Conservation (phyloP, 345 rosid genomes). For the Cardamine chenopodiifolia region DNA sequence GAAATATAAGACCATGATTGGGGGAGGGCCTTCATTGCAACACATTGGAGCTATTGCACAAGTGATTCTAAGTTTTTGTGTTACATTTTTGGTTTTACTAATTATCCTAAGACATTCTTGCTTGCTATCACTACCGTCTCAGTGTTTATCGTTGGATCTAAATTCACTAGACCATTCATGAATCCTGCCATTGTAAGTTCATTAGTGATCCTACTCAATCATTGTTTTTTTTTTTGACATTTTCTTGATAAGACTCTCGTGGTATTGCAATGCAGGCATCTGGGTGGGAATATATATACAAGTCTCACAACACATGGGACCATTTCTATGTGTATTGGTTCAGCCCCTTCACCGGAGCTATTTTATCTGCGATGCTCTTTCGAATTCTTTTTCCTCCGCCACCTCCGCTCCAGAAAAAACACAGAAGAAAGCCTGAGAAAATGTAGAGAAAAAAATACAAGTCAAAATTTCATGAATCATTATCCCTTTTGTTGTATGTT, state of each 20-base stretch:
- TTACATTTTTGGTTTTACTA: constrained; percentile 67
- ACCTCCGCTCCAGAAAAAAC: constrained; percentile 41
- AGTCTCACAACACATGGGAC: constrained; percentile 85
- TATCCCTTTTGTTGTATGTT: neutral
- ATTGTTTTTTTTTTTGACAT: neutral
- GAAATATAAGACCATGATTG: constrained; percentile 71
- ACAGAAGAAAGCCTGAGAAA: constrained; percentile 62
- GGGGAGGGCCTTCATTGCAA: constrained; percentile 60
- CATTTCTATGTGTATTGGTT: constrained; percentile 93
- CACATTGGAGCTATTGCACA: constrained; percentile 89
- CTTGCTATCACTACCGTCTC: constrained; percentile 68
- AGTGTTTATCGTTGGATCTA: constrained; percentile 60
- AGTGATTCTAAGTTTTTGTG: constrained; percentile 77
- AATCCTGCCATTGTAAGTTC: constrained; percentile 97
- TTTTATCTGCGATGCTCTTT: constrained; percentile 74
- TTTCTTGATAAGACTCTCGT: neutral
- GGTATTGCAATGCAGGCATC: constrained; percentile 62
- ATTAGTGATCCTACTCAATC: neutral
- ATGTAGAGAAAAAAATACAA: neutral
- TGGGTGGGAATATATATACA: constrained; percentile 91
- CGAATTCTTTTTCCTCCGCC: constrained; percentile 61
- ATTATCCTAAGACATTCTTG: constrained; percentile 66
- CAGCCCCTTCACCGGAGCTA: constrained; percentile 82
- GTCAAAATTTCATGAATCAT: constrained; percentile 8
- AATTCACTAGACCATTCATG: constrained; percentile 92